phyloP scores from a whole-genome alignment of 2,329 filamentous ascomycete species.

The Exophiala sp. region DNA sequence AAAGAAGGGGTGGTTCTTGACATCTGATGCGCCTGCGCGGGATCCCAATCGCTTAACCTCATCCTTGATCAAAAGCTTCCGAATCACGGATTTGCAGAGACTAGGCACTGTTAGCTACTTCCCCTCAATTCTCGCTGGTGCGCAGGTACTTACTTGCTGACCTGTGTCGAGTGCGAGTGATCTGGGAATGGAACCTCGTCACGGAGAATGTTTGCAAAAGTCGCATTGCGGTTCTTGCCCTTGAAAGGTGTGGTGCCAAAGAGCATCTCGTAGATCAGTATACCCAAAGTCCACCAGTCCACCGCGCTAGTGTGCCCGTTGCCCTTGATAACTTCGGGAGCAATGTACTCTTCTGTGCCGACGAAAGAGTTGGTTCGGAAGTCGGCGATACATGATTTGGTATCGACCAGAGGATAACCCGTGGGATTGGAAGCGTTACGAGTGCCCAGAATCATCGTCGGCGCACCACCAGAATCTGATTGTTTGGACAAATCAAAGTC shows the following conservation, averaged over 20 bases:
- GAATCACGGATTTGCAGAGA: slow-evolving; percentile 91
- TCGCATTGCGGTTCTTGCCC: slow-evolving; percentile 97
- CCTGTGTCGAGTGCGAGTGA: slow-evolving; percentile 74
- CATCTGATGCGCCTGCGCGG: slow-evolving; percentile 90
- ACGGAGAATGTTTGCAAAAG: slow-evolving; percentile 92
- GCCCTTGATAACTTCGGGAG: slow-evolving; percentile 96
- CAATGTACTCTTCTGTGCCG: slow-evolving; percentile 97
- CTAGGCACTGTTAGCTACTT: slow-evolving; percentile 49
- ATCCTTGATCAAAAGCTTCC: slow-evolving; percentile 96
- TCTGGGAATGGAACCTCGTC: slow-evolving; percentile 97
- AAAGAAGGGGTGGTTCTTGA: slow-evolving; percentile 96
- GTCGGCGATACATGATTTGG: slow-evolving; percentile 95
- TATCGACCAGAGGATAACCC: slow-evolving; percentile 93
- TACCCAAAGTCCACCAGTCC: slow-evolving; percentile 98
- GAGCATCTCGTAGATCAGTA: slow-evolving; percentile 97
- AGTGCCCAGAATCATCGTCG: slow-evolving; percentile 89
- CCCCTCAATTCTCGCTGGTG: neutral
- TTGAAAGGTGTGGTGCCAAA: slow-evolving; percentile 99
- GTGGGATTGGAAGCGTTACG: slow-evolving; percentile 82
- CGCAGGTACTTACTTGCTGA: slow-evolving; percentile 74
- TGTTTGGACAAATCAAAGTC: slow-evolving; percentile 99
- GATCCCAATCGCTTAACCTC: slow-evolving; percentile 91
- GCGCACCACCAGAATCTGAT: slow-evolving; percentile 90
- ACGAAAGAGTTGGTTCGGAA: slow-evolving; percentile 99
- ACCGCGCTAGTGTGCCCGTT: slow-evolving; percentile 97